phyloP scores from a whole-genome alignment of 768 basidiomycete species.

The Leccinum longicurvipes region DNA sequence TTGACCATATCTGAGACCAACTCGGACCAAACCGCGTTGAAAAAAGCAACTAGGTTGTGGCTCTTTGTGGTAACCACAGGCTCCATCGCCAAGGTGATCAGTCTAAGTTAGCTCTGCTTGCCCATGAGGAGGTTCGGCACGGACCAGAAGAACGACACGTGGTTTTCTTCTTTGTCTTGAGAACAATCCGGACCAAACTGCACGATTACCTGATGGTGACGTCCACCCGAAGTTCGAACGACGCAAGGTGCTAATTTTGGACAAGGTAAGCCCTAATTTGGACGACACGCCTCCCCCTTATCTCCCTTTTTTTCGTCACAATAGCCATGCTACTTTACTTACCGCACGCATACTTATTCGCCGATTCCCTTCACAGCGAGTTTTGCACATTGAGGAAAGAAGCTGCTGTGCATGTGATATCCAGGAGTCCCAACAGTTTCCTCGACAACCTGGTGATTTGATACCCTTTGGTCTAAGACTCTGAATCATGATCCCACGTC shows the following conservation, averaged over 20 bases:
- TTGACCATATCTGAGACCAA: constrained; percentile 38
- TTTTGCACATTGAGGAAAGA: not conserved
- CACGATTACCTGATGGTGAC: no score
- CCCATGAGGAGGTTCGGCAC: not conserved
- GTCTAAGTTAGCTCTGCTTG: not conserved
- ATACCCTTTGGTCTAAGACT: no score
- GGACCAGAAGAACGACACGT: not conserved
- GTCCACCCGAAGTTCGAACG: not conserved
- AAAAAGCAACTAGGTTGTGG: not conserved
- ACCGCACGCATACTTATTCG: no score
- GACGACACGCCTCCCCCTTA: no score
- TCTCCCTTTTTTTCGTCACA: not conserved
- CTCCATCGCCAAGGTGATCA: constrained; percentile 1
- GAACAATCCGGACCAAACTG: not conserved
- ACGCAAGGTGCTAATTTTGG: not conserved
- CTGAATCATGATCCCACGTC: not conserved
- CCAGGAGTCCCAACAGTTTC: not conserved
- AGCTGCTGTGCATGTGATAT: not conserved
- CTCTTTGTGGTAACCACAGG: constrained; percentile 24
- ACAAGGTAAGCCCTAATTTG: not conserved
- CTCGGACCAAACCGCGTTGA: constrained; percentile 35
- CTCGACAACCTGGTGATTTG: no score
- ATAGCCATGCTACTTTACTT: no score
- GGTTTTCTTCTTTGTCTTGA: not conserved
- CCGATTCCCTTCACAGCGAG: not conserved